Conservation (phyloP, 192 early-diverging fungal species). For the Podila minutissima region DNA sequence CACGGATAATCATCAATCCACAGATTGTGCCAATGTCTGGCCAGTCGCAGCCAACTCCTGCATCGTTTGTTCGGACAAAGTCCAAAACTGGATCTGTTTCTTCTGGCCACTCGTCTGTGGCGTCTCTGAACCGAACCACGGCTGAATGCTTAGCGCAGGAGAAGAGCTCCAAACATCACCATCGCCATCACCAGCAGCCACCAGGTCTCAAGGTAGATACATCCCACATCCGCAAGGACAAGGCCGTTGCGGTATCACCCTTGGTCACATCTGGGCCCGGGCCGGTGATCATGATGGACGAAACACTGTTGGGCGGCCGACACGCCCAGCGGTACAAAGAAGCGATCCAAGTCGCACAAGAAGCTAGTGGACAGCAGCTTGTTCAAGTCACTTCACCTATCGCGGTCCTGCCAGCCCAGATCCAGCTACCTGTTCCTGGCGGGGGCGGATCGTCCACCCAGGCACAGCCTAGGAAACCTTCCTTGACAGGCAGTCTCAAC, state of each 20-base stretch:
- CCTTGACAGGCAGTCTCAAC: neutral
- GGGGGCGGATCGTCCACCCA: neutral
- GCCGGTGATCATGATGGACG: constrained; percentile 30
- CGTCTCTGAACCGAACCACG: neutral
- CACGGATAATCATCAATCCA: constrained; percentile 12
- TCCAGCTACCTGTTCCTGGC: constrained; percentile 9
- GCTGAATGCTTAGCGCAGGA: neutral
- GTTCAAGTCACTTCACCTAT: constrained; percentile 8
- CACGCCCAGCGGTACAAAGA: constrained; percentile 34
- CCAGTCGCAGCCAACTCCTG: neutral
- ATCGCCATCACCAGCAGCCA: neutral
- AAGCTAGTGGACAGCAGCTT: constrained; percentile 28
- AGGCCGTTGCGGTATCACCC: neutral
- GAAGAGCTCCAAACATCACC: neutral
- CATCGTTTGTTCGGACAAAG: neutral
- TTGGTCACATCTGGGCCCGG: neutral
- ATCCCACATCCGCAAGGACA: neutral
- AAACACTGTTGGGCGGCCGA: constrained; percentile 17
- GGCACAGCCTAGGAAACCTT: neutral
- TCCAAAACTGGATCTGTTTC: neutral
- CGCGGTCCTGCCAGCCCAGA: constrained; percentile 4
- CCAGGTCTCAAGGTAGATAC: neutral
- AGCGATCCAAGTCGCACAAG: constrained; percentile 27
- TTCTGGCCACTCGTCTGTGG: neutral
- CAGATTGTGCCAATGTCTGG: neutral